Conservation (phyloP, 2,329 filamentous ascomycete genomes). For the Pseudofabraea citricarpa region DNA sequence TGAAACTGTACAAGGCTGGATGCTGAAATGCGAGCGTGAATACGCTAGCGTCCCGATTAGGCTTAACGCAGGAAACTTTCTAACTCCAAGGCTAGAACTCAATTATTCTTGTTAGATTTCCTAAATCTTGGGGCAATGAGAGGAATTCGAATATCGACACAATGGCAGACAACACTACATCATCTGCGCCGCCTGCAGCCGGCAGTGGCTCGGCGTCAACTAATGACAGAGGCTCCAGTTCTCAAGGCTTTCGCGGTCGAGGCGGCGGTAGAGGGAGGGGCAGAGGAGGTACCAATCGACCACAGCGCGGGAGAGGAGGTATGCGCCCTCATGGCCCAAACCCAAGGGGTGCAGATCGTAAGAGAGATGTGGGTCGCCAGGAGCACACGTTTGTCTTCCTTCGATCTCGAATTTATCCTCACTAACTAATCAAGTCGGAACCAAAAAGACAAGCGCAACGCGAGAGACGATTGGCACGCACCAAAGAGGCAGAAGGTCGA, state of each 20-base stretch:
- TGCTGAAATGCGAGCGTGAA: too few species aligned
- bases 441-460: slow-evolving; percentile 45
- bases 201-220: slow-evolving; percentile 3
- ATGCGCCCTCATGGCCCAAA: slow-evolving; percentile 37
- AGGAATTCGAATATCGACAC: slow-evolving; percentile 12
- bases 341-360: slow-evolving; percentile 38
- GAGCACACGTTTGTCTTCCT: slow-evolving; percentile 54
- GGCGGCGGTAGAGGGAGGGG: slow-evolving; percentile 16
- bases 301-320: slow-evolving; percentile 36
- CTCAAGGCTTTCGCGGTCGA: slow-evolving; percentile 5
- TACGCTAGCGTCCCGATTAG: too few species aligned
- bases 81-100: too few species aligned
- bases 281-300: slow-evolving; percentile 13
- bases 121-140: slow-evolving; percentile 9
- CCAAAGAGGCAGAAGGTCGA: slow-evolving; percentile 50
- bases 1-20: too few species aligned
- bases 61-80: too few species aligned
- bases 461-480: slow-evolving; percentile 43
- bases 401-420: slow-evolving; percentile 11
- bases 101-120: not conserved
- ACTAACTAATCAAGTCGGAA: slow-evolving; percentile 49
- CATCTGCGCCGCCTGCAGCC: slow-evolving; percentile 7
- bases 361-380: slow-evolving; percentile 63
- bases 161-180: slow-evolving; percentile 21
- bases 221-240: slow-evolving; percentile 9